Evolutionary conservation across 2,329 filamentous ascomycete genomes (phyloP).

Genomic region (Zymoseptoria passerinii): DNA sequence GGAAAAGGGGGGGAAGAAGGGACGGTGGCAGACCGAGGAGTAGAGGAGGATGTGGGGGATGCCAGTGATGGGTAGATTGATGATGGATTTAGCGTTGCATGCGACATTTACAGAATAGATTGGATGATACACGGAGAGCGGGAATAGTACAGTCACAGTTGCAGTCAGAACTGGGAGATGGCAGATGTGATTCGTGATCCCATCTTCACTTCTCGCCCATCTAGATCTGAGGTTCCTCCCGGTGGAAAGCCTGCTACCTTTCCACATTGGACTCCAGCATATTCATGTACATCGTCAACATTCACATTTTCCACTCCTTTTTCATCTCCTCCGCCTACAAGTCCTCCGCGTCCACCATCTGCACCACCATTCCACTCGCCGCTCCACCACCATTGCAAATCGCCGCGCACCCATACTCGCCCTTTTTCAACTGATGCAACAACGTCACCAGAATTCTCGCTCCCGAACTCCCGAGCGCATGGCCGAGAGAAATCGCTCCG

Average conservation of each 20-base stretch:
- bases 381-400: constrained; percentile 97
- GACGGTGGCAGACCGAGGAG: constrained; percentile 6
- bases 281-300: not conserved
- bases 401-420: constrained; percentile 88
- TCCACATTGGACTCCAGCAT: not conserved
- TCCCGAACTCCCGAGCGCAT: constrained; percentile 87
- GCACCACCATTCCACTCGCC: constrained; percentile 83
- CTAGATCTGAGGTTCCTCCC: no score
- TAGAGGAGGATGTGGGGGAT: not conserved
- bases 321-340: constrained; percentile 14
- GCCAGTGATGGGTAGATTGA: not conserved
- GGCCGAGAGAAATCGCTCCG: constrained; percentile 84
- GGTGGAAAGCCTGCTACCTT: no score
- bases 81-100: not conserved
- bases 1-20: constrained; percentile 15
- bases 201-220: no score
- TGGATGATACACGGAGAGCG: not conserved
- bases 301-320: not conserved
- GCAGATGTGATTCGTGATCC: no score
- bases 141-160: not conserved
- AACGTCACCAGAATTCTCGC: constrained; percentile 84
- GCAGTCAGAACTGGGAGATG: not conserved
- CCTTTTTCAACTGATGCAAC: constrained; percentile 81
- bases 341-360: constrained; percentile 53
- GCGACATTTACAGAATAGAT: not conserved